Conservation (phyloP, 2,329 filamentous ascomycete species). For the Thelonectria olida region DNA sequence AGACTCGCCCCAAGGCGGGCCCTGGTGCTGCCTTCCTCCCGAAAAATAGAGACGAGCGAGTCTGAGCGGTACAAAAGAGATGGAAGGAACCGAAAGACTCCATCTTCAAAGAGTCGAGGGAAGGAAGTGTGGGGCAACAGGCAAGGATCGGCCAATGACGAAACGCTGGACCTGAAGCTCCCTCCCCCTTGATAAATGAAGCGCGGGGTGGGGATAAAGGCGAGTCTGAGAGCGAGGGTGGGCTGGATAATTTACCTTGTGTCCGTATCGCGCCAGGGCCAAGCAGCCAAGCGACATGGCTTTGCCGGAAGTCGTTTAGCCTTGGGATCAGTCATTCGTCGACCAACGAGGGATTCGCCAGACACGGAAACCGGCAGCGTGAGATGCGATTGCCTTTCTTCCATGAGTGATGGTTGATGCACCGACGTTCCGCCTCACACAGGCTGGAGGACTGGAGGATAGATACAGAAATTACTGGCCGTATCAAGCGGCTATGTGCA, state of each 20-base stretch:
- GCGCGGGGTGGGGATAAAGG: background rate
- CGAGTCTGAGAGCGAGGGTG: background rate
- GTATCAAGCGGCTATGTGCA: no score
- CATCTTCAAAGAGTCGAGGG: no score
- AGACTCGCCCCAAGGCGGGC: background rate
- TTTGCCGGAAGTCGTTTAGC: background rate
- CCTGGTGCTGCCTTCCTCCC: background rate
- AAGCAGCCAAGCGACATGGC: background rate
- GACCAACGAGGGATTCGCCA: background rate
- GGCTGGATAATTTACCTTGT: background rate
- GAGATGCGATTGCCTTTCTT: no score
- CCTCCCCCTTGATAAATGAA: background rate
- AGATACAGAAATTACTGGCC: no score
- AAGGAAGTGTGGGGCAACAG: background rate
- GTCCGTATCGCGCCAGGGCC: background rate
- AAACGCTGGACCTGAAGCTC: background rate
- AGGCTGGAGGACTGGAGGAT: background rate
- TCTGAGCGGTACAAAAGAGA: background rate
- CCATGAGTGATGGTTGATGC: background rate
- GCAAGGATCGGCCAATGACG: background rate
- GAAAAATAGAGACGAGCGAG: background rate
- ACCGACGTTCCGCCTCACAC: background rate
- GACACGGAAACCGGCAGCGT: background rate
- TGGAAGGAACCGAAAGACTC: background rate
- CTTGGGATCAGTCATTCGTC: background rate